Evolutionary conservation across 441 rosid species (phyloP), one percentile per base, ranked within the genome.

Genomic region (Euphorbia celastroides): DNA sequence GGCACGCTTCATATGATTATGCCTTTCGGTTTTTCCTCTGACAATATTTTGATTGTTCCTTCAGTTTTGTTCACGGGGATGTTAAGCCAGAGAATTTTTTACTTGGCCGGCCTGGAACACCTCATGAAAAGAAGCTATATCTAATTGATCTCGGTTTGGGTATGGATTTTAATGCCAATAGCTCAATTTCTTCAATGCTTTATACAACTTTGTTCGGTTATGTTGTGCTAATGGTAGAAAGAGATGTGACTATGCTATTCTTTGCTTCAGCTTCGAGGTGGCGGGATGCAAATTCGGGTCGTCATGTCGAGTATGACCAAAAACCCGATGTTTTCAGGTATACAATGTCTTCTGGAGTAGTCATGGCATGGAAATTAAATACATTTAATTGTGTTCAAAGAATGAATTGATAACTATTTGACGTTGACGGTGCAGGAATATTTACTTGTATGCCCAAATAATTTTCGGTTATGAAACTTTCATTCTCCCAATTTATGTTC

Each of bases 1-100:
- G 96, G 96, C 87, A 72, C 6, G 44, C 16, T 56, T 31, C 5
- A 25, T 17, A 38, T 57, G 3, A 23, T 41, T 28, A 20, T 20
- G 13, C 62, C 14, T 56, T 68, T 56, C 66, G 34, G 56, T 26
- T 22, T 6, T 71, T 5, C 32, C 12, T n/a, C n/a, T 23, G 14
- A 26, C 50, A 27, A n/a, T 46, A 34, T 17, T 57, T 25, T n/a
- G 17, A 34, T 30, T 62, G 70, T 23, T 65, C 27, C 28, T 67
- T 75, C 73, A 86, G 90, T 60, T 86, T 81, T 76, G 88, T 86
- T 66, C 90, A 86, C 70, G 90, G 90, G 64, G 90, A 86, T 71
- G 90, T 86, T 60, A 86, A 86, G 80, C 90, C 90, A 20, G 88
- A 86, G 81, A 83, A 86, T 78, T 86, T 86, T 81, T 79, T 85